phyloP scores from a whole-genome alignment of 257 asterid species.

The Solanum arcanum region DNA sequence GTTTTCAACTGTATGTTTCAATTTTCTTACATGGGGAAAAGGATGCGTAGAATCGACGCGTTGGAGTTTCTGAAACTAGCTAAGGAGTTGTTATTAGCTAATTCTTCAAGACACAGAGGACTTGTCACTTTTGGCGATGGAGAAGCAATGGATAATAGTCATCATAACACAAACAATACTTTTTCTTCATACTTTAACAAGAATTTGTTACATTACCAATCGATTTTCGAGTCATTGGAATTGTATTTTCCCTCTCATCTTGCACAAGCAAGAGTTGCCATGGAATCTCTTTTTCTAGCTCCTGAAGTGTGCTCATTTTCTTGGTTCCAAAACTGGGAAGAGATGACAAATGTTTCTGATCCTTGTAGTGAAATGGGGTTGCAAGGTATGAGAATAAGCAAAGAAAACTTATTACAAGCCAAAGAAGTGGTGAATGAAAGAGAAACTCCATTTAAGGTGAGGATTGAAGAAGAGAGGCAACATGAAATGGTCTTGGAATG shows the following conservation, averaged over 20 bases:
- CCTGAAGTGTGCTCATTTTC: slow-evolving; percentile 33
- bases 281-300: slow-evolving; percentile 48
- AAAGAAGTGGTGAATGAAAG: slow-evolving; percentile 35
- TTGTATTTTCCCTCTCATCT: slow-evolving; percentile 45
- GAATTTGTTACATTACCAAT: slow-evolving; percentile 32
- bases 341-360: neutral
- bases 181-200: slow-evolving; percentile 32
- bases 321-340: slow-evolving; percentile 44
- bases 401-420: slow-evolving; percentile 43
- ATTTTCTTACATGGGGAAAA: slow-evolving; percentile 61
- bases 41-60: slow-evolving; percentile 17
- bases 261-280: slow-evolving; percentile 52
- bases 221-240: slow-evolving; percentile 51
- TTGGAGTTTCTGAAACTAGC: slow-evolving; percentile 34
- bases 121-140: slow-evolving; percentile 54
- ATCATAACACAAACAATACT: neutral
- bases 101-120: slow-evolving; percentile 15
- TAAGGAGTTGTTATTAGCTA: slow-evolving; percentile 13
- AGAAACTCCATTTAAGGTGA: slow-evolving; percentile 24
- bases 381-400: slow-evolving; percentile 28
- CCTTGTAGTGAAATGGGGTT: neutral
- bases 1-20: slow-evolving; percentile 62
- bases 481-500: slow-evolving; percentile 55
- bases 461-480: slow-evolving; percentile 10
- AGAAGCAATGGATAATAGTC: slow-evolving; percentile 19